Evolutionary conservation across 2,329 filamentous ascomycete genomes (phyloP).

Genomic region (Fusarium praegraminearum): DNA sequence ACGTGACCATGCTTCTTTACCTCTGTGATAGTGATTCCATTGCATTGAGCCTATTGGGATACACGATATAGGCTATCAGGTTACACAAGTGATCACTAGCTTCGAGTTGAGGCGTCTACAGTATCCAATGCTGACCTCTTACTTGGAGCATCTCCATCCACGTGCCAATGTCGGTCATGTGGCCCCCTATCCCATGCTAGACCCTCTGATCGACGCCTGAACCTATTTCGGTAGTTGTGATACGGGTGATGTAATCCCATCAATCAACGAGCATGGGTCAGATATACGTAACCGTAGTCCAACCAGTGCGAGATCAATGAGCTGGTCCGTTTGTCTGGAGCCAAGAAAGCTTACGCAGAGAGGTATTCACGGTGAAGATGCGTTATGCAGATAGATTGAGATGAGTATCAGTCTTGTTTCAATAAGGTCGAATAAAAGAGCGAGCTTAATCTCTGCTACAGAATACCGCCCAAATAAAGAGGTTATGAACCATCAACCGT

Average conservation of each 20-base stretch:
- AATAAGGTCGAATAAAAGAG: slow-evolving; percentile 20
- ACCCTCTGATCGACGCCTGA: slow-evolving; percentile 31
- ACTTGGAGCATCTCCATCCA: slow-evolving; percentile 9
- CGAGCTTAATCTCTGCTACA: slow-evolving; percentile 23
- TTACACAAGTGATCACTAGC: background rate
- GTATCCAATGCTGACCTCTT: background rate
- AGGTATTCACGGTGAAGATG: background rate
- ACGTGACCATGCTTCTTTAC: slow-evolving; percentile 4
- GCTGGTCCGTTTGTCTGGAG: background rate
- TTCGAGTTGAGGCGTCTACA: background rate
- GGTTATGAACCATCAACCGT: background rate
- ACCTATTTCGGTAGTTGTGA: slow-evolving; percentile 36
- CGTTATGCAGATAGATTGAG: background rate
- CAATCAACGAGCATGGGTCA: slow-evolving; percentile 15
- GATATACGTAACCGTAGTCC: background rate
- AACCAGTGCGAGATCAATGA: background rate
- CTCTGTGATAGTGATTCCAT: background rate
- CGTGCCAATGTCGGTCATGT: slow-evolving; percentile 40
- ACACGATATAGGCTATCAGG: background rate
- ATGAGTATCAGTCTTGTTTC: slow-evolving; percentile 14
- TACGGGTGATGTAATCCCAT: slow-evolving; percentile 38
- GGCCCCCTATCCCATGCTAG: slow-evolving; percentile 34
- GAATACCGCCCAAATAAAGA: background rate
- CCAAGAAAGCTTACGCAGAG: background rate
- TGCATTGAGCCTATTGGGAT: background rate